phyloP scores from a whole-genome alignment of 805 yeast species.

The Metschnikowia drakensbergensis region DNA sequence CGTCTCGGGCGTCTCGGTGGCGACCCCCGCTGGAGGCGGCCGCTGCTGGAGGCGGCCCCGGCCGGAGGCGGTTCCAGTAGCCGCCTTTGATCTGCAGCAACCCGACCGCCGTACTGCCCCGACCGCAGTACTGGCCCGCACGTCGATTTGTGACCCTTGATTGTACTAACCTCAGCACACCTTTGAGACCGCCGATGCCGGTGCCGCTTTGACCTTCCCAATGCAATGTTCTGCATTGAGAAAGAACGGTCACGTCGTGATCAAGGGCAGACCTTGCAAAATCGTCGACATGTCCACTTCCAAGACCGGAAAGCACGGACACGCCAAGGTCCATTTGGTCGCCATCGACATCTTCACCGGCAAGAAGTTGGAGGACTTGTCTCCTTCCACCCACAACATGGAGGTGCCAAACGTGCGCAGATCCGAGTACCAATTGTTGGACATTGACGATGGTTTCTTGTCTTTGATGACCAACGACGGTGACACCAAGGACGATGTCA shows the following conservation, averaged over 20 bases:
- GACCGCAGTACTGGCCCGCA: too few relatives aligned
- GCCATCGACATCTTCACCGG: slow-evolving; percentile 98
- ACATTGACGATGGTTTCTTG: slow-evolving; percentile 97
- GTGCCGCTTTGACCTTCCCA: slow-evolving; percentile 98
- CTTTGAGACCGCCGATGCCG: slow-evolving; percentile 98
- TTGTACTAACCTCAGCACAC: slow-evolving; percentile 61
- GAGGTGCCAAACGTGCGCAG: slow-evolving; percentile 97
- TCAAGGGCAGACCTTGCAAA: slow-evolving; percentile 99
- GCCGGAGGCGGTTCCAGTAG: too few relatives aligned
- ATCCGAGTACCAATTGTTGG: slow-evolving; percentile 94
- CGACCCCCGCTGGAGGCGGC: too few relatives aligned
- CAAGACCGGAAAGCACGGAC: slow-evolving; percentile 99
- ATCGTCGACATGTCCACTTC: slow-evolving; percentile 99
- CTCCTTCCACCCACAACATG: slow-evolving; percentile 99
- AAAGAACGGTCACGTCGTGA: slow-evolving; percentile 98
- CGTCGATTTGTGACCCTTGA: too few relatives aligned
- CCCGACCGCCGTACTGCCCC: too few relatives aligned
- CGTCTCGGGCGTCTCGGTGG: too few relatives aligned
- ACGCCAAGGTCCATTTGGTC: slow-evolving; percentile 99
- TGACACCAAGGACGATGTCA: slow-evolving; percentile 98
- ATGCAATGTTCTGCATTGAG: slow-evolving; percentile 99
- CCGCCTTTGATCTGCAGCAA: too few relatives aligned
- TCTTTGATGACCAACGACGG: slow-evolving; percentile 96
- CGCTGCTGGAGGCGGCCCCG: too few relatives aligned
- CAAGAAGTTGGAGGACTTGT: slow-evolving; percentile 98